These are phyloP conservation scores for Furcasterigmium furcatum DNA, from an alignment of 2,329 filamentous ascomycete genomes.

Conservation along the genomic window DNA sequence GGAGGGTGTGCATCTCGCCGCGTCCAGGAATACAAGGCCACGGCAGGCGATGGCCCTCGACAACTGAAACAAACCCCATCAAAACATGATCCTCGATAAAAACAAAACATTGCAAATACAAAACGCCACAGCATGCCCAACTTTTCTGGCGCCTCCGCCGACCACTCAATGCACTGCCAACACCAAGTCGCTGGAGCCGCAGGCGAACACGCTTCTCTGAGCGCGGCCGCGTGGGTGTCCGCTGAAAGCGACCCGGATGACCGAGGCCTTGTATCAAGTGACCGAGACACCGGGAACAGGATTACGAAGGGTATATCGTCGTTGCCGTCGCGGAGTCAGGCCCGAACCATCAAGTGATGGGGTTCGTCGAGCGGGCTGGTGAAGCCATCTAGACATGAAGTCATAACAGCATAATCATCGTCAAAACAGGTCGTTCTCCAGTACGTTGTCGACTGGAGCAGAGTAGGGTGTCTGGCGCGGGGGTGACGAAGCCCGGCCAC, in stretches of 20 bases:
- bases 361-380: conserved; percentile 21
- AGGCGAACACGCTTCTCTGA: no score
- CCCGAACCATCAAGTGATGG: conserved; percentile 8
- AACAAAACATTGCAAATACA: background rate
- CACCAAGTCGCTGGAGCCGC: background rate
- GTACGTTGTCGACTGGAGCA: conserved; percentile 1
- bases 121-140: conserved; percentile 1
- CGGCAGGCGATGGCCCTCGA: no score
- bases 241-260: background rate
- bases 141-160: background rate
- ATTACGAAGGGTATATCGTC: conserved; percentile 39
- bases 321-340: conserved; percentile 27
- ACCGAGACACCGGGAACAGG: conserved; percentile 1
- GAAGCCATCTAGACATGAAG: conserved; percentile 43
- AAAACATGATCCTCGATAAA: background rate
- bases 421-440: conserved; percentile 22
- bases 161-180: background rate
- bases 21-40: no score
- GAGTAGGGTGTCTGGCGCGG: conserved; percentile 20
- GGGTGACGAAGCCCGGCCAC: conserved; percentile 23
- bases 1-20: no score
- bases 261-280: background rate
- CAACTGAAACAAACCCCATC: no score
- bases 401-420: conserved; percentile 44
- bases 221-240: no score